phyloP scores from a whole-genome alignment of 768 basidiomycete species.

The Tylopilus balloui region DNA sequence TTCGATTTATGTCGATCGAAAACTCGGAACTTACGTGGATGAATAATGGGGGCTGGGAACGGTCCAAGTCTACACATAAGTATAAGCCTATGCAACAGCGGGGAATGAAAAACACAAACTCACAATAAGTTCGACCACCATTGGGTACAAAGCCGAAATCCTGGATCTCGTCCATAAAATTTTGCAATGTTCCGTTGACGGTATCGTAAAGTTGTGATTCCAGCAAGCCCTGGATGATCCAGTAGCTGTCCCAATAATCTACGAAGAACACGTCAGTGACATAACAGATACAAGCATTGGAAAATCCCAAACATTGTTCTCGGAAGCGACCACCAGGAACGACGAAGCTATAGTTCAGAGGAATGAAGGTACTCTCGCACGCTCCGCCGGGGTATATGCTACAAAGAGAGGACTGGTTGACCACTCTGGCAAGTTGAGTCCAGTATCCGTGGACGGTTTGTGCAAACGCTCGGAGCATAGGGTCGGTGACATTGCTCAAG shows the following conservation, averaged over 20 bases:
- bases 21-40: constrained; percentile 49
- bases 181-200: constrained; percentile 75
- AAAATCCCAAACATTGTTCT: constrained; percentile 64
- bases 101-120: not conserved
- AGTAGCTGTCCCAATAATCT: constrained; percentile 72
- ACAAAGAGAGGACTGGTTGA: constrained; percentile 69
- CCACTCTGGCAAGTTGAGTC: constrained; percentile 71
- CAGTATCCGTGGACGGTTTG: constrained; percentile 84
- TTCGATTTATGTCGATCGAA: not conserved
- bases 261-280: not conserved
- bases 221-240: constrained; percentile 86
- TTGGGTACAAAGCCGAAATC: constrained; percentile 89
- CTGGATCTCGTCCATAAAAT: constrained; percentile 93
- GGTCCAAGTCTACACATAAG: constrained; percentile 61
- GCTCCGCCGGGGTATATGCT: constrained; percentile 37
- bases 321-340: constrained; percentile 85
- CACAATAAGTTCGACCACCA: constrained; percentile 88
- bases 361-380: constrained; percentile 85
- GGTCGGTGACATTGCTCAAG: constrained; percentile 64
- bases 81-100: not conserved
- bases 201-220: constrained; percentile 69
- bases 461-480: constrained; percentile 66
- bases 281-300: not conserved
- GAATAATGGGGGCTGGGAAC: constrained; percentile 92
- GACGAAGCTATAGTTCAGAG: constrained; percentile 87